Evolutionary conservation across 1,139 yeast species (phyloP).

Genomic region (Hansenula anomala): DNA sequence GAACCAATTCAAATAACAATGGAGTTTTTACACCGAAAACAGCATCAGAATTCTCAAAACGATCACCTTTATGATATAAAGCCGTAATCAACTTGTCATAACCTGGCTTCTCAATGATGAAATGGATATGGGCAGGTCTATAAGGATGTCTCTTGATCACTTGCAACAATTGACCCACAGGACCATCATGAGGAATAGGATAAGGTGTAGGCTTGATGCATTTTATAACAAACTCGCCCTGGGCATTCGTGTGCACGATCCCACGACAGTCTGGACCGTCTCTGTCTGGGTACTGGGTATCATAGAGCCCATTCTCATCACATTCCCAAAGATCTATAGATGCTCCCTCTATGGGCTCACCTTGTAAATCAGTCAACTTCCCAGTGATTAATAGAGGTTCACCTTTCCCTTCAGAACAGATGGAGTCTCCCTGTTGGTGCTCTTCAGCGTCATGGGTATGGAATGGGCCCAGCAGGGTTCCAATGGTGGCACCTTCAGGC

Average conservation of each 20-base stretch:
- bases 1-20: not conserved
- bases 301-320: constrained; percentile 35
- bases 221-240: constrained; percentile 28
- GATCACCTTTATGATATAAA: constrained; percentile 28
- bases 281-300: constrained; percentile 30
- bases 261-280: constrained; percentile 33
- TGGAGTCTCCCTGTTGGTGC: constrained; percentile 26
- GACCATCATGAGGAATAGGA: constrained; percentile 38
- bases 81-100: constrained; percentile 30
- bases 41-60: constrained; percentile 30
- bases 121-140: constrained; percentile 36
- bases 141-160: constrained; percentile 32
- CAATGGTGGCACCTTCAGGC: constrained; percentile 28
- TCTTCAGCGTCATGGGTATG: constrained; percentile 31
- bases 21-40: constrained; percentile 19
- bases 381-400: constrained; percentile 28
- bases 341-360: constrained; percentile 28
- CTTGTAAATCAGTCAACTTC: constrained; percentile 25
- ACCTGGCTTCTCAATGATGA: constrained; percentile 27
- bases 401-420: constrained; percentile 29
- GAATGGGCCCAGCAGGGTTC: constrained; percentile 34
- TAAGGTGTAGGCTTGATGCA: constrained; percentile 33
- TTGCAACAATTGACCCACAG: constrained; percentile 31
- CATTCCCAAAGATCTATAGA: constrained; percentile 35
- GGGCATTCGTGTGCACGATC: constrained; percentile 24